Evolutionary conservation across 2,329 filamentous ascomycete genomes (phyloP).

Genomic region (Aspergillus amoenus): DNA sequence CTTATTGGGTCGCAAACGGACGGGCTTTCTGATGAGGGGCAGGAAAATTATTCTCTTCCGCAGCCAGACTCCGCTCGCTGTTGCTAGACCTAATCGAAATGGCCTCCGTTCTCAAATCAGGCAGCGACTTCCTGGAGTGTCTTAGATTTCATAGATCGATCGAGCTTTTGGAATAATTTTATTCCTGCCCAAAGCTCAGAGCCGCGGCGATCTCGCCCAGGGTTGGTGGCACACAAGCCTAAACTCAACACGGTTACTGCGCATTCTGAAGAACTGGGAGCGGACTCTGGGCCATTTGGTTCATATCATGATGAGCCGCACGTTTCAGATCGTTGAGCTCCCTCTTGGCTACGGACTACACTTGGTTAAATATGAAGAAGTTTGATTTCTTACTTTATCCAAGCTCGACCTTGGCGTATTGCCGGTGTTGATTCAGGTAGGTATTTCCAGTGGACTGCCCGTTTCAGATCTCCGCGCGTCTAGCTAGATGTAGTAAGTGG

Average conservation of each 20-base stretch:
- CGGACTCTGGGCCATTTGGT: neutral
- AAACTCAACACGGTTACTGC: constrained; percentile 2
- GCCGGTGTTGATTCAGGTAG: neutral
- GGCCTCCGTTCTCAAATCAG: neutral
- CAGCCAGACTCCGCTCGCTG: neutral
- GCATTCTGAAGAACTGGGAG: neutral
- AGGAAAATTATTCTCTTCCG: neutral
- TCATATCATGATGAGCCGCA: neutral
- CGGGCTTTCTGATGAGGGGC: neutral
- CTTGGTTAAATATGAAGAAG: neutral
- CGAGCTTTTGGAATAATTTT: neutral
- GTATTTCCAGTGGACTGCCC: neutral
- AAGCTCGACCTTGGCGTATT: neutral
- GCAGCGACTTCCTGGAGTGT: neutral
- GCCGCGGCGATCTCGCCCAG: neutral
- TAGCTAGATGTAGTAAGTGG: constrained; percentile 4
- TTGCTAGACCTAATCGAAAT: neutral
- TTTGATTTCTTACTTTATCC: neutral
- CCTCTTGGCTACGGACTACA: neutral
- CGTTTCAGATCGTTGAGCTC: neutral
- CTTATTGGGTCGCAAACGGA: neutral
- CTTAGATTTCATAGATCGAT: neutral
- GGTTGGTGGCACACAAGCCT: neutral
- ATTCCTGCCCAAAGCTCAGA: neutral
- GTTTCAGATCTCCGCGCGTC: constrained; percentile 3